Base-by-base conservation (phyloP, 129 eudicot genomes). In the Calendula officinalis region DNA sequence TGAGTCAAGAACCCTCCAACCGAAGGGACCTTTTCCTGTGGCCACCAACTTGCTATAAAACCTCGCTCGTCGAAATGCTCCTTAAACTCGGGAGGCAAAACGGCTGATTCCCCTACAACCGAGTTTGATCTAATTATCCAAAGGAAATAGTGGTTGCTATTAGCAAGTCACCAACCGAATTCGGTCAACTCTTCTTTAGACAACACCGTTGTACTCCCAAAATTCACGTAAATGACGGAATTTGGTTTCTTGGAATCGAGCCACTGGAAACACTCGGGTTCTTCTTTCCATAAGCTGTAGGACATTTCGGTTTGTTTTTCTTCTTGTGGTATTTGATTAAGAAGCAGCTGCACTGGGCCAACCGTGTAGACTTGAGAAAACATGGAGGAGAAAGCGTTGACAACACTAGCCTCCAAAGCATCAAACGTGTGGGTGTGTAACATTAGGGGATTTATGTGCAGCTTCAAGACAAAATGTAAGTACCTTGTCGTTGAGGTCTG, bases 391-490 rank as follows among this genome's bases (percentile, higher is more conserved):
- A 72, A 30, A 33, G 57, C 49, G 6, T 30, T n/a, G 7, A 70
- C 60, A 4, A 73, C 53, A 16, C 53, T 61, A 15, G 61, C 7
- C 47, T 73, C 77, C 40, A 73, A 9, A 1, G 51, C 34, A 7
- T 73, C 71, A 42, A 73, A 64, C 2, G 77, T 53, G 77, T 73
- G 68, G 7, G n/a, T 36, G 64, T 34, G 56, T 14, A 34, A 61
- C 71, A 8, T 45, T 34, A 5, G 27, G 42, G 48, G 71, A 56
- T 14, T 56, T 34, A 14, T 59, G 68, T 22, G 42, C 60, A 32
- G 30, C 41, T 1, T 34, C 30, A 3, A 59, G 1, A 39, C 50
- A 55, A 22, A 66, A 74, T 5, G 63, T 46, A 34, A 60, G 6
- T 53, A 7, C 22, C 16, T 16, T 12, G 36, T 67, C 68, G 1